Base-by-base conservation (phyloP, 306 rosid species). In the Pyrus communis region DNA sequence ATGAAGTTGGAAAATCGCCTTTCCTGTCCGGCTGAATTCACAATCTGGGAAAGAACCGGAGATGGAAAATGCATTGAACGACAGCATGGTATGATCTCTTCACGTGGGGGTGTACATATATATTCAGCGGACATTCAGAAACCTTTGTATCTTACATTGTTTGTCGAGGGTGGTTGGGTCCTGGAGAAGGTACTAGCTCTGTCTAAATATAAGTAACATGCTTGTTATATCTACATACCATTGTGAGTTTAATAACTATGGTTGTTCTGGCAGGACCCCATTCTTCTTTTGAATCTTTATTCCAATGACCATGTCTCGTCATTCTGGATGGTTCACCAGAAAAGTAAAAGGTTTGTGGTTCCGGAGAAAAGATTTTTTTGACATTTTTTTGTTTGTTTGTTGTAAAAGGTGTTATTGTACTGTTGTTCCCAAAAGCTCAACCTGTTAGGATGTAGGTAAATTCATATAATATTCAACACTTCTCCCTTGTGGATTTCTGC, bases 1-100 rank as follows among this genome's bases (percentile, higher is more conserved):
- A 19, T 95, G 84, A 92, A 92, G 87, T 82, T 95, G 84, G 99
- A 95, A 84, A 95, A 89, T 55, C 87, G 97, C 65, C 93, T 95
- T 84, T 97, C 99, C 58, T 90, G 97, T 78, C 91, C 96, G 9
- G 99, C 93, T 74, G 86, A 89, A 70, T 90, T 90, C 84, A 89
- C 89, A 45, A 73, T 95, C 70, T 88, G 84, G 86, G 96, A 95
- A 77, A 92, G 85, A 87, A 80, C 81, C 67, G 89, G 82, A 83
- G 99, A 90, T 59, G 96, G 93, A 81, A 89, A 78, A 51, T 88
- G 70, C 80, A 68, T 89, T 42, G 86, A 86, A 82, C 90, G 85
- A 76, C 90, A 92, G 69, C 85, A 64, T 52, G 93, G 93, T 72
- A 78, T 80, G 27, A 71, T 95, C 73, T 83, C 95, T 66, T 90